Conservation (phyloP, 73 alveolate genomes). For the Uronychia setigera region DNA sequence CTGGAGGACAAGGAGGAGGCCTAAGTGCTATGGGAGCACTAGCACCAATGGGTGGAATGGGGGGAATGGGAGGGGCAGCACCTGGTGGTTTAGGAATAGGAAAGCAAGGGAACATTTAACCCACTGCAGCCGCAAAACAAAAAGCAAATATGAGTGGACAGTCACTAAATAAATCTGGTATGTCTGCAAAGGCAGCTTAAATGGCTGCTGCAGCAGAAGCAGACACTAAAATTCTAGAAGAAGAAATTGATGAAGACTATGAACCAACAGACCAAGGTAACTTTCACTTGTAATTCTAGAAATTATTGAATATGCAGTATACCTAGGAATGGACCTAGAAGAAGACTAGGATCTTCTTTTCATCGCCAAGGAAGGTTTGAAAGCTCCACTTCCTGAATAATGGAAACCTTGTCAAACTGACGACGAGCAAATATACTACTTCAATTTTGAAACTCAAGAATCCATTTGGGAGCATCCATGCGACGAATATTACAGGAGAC, state of each 20-base stretch:
- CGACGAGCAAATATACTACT: slow-evolving; percentile 76
- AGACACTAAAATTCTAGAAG: too few relatives aligned
- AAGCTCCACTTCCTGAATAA: slow-evolving; percentile 88
- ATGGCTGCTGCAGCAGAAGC: too few relatives aligned
- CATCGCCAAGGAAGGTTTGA: slow-evolving; percentile 91
- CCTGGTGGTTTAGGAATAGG: too few relatives aligned
- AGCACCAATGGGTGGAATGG: background rate
- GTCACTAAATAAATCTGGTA: too few relatives aligned
- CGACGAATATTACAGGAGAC: slow-evolving; percentile 78
- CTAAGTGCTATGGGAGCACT: background rate
- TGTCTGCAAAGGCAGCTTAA: too few relatives aligned
- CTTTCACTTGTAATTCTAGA: slow-evolving; percentile 30
- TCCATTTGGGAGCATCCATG: slow-evolving; percentile 89
- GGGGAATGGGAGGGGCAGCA: background rate
- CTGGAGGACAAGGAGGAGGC: slow-evolving; percentile 1
- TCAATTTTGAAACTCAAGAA: slow-evolving; percentile 76
- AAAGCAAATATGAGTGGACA: background rate
- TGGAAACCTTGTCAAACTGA: slow-evolving; percentile 87
- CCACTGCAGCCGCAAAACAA: too few relatives aligned
- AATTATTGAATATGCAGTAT: slow-evolving; percentile 83
- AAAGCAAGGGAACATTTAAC: too few relatives aligned
- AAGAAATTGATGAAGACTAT: slow-evolving; percentile 85
- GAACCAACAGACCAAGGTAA: slow-evolving; percentile 69
- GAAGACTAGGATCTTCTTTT: slow-evolving; percentile 84
- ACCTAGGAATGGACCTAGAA: slow-evolving; percentile 82